phyloP scores from a whole-genome alignment of 75 land plant genomes.

The Pinus taeda region DNA sequence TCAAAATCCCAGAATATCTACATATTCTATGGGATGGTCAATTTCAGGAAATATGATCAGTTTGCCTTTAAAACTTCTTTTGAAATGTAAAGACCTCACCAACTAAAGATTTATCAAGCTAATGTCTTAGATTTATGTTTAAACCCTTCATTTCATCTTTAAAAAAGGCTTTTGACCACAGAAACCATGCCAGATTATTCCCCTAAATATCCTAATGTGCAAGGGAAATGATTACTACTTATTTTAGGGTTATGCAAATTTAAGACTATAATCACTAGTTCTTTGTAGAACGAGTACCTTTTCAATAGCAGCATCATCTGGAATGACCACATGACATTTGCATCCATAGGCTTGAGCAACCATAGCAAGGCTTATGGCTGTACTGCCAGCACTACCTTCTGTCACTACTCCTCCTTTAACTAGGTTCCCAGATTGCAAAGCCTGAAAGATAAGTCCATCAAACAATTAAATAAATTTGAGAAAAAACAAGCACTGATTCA shows the following conservation, averaged over 20 bases:
- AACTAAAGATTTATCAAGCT: background rate
- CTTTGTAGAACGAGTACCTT: constrained; percentile 51
- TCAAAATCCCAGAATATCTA: too few species aligned
- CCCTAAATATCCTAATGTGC: background rate
- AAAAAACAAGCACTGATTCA: background rate
- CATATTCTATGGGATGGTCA: too few species aligned
- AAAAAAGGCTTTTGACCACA: background rate
- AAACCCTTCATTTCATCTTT: background rate
- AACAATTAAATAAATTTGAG: background rate
- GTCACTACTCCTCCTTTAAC: constrained; percentile 81
- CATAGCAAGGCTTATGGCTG: constrained; percentile 95
- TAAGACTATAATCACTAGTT: background rate
- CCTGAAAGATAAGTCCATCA: constrained; percentile 37
- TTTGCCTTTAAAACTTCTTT: too few species aligned
- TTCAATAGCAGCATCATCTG: constrained; percentile 98
- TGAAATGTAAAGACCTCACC: background rate
- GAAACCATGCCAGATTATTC: too few species aligned
- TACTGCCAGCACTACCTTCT: constrained; percentile 99
- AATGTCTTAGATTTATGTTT: background rate
- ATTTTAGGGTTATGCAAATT: background rate
- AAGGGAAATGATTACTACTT: background rate
- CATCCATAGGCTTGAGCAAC: constrained; percentile 94
- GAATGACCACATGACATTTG: constrained; percentile 97
- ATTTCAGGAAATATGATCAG: too few species aligned
- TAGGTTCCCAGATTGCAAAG: constrained; percentile 74